These are phyloP conservation scores for Euclidium syriacum DNA, from an alignment of 345 rosid species.

Conservation along the genomic window DNA sequence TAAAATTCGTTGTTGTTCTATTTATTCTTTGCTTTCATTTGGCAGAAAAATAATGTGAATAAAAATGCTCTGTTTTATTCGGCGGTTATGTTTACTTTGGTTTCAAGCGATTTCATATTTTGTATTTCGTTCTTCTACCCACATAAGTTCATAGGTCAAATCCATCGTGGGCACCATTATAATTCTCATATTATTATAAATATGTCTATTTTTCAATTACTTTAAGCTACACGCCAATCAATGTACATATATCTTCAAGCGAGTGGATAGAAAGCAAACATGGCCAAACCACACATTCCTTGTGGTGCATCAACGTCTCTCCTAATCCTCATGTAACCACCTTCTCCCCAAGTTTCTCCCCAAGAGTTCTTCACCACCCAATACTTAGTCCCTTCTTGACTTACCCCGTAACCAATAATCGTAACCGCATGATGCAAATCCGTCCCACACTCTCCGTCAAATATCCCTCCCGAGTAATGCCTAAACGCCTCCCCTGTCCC, in stretches of 20 bases:
- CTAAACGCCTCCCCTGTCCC: conserved; percentile 23
- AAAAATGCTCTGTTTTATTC: too few relatives aligned
- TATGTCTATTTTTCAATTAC: background rate
- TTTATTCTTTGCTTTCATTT: too few relatives aligned
- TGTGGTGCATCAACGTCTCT: conserved; percentile 28
- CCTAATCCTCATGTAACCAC: conserved; percentile 44
- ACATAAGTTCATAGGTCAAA: background rate
- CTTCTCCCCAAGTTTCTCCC: conserved; percentile 48
- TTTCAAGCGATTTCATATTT: too few relatives aligned
- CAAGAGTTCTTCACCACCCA: conserved; percentile 60
- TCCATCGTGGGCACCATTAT: background rate
- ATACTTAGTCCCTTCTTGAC: conserved; percentile 27
- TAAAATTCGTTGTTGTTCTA: too few relatives aligned
- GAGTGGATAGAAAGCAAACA: conserved; percentile 38
- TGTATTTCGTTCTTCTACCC: background rate
- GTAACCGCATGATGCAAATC: conserved; percentile 41
- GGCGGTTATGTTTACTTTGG: too few relatives aligned
- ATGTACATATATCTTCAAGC: conserved; percentile 4
- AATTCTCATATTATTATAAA: background rate
- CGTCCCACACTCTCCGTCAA: conserved; percentile 29
- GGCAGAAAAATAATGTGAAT: too few relatives aligned
- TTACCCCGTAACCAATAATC: conserved; percentile 42
- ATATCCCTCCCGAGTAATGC: conserved; percentile 36
- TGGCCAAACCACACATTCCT: conserved; percentile 50
- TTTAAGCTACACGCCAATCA: background rate